These are phyloP conservation scores for Populus deltoides DNA, from an alignment of 345 rosid genomes.

Conservation along the genomic window DNA sequence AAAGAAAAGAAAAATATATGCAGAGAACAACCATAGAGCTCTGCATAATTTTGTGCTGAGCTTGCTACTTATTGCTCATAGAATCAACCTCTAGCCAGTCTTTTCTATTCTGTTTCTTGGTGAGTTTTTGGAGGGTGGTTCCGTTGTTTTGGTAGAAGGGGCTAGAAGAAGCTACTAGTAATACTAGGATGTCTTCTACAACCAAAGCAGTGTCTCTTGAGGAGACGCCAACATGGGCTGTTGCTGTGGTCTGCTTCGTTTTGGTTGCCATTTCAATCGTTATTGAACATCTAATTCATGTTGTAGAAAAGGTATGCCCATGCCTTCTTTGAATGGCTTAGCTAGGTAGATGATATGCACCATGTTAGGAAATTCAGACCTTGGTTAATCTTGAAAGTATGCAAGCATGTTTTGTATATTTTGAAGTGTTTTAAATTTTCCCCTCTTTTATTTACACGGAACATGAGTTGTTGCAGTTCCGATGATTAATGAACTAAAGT, in stretches of 20 bases:
- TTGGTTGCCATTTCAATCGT: slow-evolving; percentile 63
- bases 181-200: neutral
- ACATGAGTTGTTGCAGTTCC: neutral
- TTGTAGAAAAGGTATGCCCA: slow-evolving; percentile 45
- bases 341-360: neutral
- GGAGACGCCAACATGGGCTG: slow-evolving; percentile 89
- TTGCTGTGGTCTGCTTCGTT: slow-evolving; percentile 75
- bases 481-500: neutral
- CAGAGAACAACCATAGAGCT: neutral
- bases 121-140: neutral
- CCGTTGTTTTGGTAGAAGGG: neutral
- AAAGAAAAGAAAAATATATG: neutral
- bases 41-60: neutral
- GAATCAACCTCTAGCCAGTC: neutral
- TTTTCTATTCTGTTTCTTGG: neutral
- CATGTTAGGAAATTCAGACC: neutral
- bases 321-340: neutral
- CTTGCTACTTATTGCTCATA: neutral
- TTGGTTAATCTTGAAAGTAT: neutral
- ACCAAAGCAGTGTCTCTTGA: slow-evolving; percentile 45
- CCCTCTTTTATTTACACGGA: neutral
- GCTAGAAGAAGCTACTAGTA: neutral
- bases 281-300: slow-evolving; percentile 65
- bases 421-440: no score
- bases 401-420: neutral